These are phyloP conservation scores for Carex sylvatica DNA, from an alignment of 202 grass and related monocot species.

Conservation along the genomic window DNA sequence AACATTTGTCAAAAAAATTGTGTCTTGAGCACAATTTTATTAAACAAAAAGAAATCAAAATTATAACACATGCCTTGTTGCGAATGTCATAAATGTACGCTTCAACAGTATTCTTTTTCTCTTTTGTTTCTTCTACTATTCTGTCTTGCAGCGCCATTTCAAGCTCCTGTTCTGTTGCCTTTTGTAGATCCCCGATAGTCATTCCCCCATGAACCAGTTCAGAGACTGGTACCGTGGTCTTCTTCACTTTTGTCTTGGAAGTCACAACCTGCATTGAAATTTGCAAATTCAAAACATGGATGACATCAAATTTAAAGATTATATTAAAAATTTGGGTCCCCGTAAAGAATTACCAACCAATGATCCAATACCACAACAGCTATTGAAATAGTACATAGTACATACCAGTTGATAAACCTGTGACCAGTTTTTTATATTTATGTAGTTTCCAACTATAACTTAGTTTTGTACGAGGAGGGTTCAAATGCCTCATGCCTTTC, in stretches of 20 bases:
- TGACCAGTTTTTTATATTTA: neutral
- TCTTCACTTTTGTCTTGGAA: conserved; percentile 70
- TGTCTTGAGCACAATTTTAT: neutral
- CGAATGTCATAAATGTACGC: conserved; percentile 98
- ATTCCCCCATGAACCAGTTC: conserved; percentile 73
- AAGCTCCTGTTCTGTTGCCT: conserved; percentile 79
- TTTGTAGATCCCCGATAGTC: conserved; percentile 42
- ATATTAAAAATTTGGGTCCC: neutral
- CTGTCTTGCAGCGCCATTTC: conserved; percentile 94
- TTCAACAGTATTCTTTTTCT: conserved; percentile 92
- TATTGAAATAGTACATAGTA: neutral
- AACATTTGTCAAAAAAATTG: conserved; percentile 4
- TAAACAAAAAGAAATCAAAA: neutral
- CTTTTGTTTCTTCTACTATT: conserved; percentile 88
- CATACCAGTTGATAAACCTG: neutral
- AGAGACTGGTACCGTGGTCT: conserved; percentile 43
- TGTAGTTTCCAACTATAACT: neutral
- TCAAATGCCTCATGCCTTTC: too few species aligned
- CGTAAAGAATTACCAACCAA: neutral
- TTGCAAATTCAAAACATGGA: neutral
- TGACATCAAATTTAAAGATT: conserved; percentile 1
- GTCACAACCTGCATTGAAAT: conserved; percentile 46
- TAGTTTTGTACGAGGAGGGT: too few species aligned
- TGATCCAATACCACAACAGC: neutral
- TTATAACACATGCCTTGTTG: conserved; percentile 53